A percentile compares a stretch with the other conserved stretches of the same genome.
Evolutionary conservation across 306 rosid genomes (phyloP).

Genomic region (Cyamopsis tetragonoloba): DNA sequence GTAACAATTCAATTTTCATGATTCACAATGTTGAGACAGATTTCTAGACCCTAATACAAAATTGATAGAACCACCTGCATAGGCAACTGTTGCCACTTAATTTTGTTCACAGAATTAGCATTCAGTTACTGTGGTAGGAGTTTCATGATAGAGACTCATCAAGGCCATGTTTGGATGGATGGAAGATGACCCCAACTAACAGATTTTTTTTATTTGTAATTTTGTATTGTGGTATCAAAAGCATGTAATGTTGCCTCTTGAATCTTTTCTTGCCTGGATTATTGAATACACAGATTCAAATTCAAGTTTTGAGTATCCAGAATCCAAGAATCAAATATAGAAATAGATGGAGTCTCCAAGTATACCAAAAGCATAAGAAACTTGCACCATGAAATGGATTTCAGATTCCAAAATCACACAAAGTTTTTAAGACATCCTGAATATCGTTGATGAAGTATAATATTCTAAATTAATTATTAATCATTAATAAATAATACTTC

Average conservation of each 20-base stretch:
- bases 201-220: background rate
- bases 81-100: slow-evolving; percentile 21
- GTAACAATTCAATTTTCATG: slow-evolving; percentile 32
- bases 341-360: background rate
- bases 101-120: slow-evolving; percentile 27
- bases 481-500: too few relatives aligned
- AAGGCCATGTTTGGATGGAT: background rate
- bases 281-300: slow-evolving; percentile 11
- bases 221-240: background rate
- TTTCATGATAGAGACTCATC: slow-evolving; percentile 27
- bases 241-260: slow-evolving; percentile 6
- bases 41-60: background rate
- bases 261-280: slow-evolving; percentile 25
- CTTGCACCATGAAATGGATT: slow-evolving; percentile 21
- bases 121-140: slow-evolving; percentile 19
- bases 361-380: background rate
- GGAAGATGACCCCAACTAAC: slow-evolving; percentile 6
- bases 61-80: slow-evolving; percentile 29
- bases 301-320: slow-evolving; percentile 3
- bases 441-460: too few relatives aligned
- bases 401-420: background rate
- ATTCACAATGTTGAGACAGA: slow-evolving; percentile 20
- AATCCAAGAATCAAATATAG: slow-evolving; percentile 16
- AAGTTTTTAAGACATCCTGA: background rate
- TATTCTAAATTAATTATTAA: too few relatives aligned